Evolutionary conservation across 148 eudicot species (phyloP).

Genomic region (Fagopyrum homotropicum): DNA sequence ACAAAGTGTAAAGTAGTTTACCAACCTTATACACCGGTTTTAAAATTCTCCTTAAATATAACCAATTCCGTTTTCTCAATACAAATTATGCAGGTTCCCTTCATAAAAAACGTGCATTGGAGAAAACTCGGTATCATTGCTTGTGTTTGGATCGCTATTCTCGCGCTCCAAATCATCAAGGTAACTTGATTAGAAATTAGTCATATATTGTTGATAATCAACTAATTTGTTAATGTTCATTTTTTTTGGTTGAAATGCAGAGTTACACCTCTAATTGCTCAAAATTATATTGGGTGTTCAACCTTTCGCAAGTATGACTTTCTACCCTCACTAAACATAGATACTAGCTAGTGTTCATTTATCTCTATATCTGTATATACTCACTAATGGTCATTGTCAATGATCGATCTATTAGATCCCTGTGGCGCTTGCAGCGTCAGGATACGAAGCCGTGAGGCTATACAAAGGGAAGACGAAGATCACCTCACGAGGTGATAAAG

Average conservation of each 20-base stretch:
- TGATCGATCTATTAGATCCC: conserved; percentile 22
- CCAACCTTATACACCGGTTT: too few species aligned
- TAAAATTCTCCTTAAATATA: too few species aligned
- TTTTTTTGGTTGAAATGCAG: conserved; percentile 25
- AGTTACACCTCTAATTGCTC: conserved; percentile 43
- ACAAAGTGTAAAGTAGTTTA: background rate
- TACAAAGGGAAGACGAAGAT: conserved; percentile 43
- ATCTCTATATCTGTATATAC: background rate
- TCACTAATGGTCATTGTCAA: background rate
- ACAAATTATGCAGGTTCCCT: background rate
- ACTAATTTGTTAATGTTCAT: background rate
- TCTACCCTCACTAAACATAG: background rate
- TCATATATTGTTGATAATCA: background rate
- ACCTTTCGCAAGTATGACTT: conserved; percentile 45
- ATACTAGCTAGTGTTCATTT: background rate
- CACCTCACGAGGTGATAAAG: conserved; percentile 44
- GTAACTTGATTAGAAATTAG: conserved; percentile 11
- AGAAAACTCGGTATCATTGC: conserved; percentile 31
- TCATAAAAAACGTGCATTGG: conserved; percentile 44
- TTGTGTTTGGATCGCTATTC: conserved; percentile 44
- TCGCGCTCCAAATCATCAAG: conserved; percentile 38
- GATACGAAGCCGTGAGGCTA: conserved; percentile 38
- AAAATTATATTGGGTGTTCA: conserved; percentile 34
- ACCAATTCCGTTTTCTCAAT: too few species aligned
- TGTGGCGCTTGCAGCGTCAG: conserved; percentile 32